Base-by-base conservation (phyloP, 306 rosid species). In the Vigna nakashimae region DNA sequence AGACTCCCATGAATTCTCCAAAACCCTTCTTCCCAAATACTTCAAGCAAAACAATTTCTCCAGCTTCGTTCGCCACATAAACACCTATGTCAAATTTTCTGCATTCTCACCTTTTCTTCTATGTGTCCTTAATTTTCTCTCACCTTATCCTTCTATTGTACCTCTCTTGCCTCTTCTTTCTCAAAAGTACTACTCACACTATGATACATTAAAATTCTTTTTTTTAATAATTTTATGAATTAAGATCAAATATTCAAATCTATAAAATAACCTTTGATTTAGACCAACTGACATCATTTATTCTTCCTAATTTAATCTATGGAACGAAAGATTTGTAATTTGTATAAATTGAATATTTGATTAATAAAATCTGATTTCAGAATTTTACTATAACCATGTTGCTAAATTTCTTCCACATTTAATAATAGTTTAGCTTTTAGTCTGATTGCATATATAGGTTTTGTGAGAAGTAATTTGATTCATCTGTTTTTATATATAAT, bases 41-140 rank as follows among this genome's bases (percentile, higher is more conserved):
- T 92, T 95, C 84, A 95, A 92, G 80, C 99, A 95, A 78, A 75
- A 87, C 45, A 92, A 92, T 72, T 91, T 95, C 89, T 91, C 99
- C n/a, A 95, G 99, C 89, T 95, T 95, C 86, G 77, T 95, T 64
- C 99, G 99, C 76, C 99, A 95, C 81, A 98, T 95, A 64, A 95
- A 95, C 17, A 95, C 98, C 72, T 95, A 95, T 2, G 90, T 80
- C 2, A 20, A 34, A 62, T 15, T 24, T 59, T 18, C 9, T n/a
- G 34, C 55, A 0, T 0, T 13, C 48, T 36, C 18, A 24, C 0
- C 40, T 58, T 28, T 24, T 32, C 40, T 28, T 13, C 4, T 3
- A 0, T 58, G 0, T 11, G 18, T 59, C 36, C 2, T 24, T 57
- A 45, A 3, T 11, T 45, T 45, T 45, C 46, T 42, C 46, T 42